These are phyloP conservation scores for Cornus florida DNA, from an alignment of 148 eudicot genomes.

Conservation along the genomic window DNA sequence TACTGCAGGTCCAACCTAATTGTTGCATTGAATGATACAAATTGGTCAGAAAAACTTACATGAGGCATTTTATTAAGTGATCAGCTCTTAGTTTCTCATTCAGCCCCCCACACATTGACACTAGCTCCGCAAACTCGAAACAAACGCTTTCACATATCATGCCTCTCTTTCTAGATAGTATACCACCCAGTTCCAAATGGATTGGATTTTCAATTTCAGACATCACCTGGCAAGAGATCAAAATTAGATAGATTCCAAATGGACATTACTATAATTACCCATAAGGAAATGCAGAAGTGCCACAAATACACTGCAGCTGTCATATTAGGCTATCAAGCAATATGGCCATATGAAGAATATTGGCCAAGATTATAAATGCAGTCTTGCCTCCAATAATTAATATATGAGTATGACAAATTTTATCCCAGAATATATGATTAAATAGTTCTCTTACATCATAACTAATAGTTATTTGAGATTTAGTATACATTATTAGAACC, in stretches of 20 bases:
- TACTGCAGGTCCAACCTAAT: background rate
- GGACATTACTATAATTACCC: background rate
- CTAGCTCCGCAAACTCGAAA: constrained; percentile 75
- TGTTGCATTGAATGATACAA: background rate
- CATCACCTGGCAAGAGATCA: constrained; percentile 42
- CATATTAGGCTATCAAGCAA: background rate
- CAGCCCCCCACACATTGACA: constrained; percentile 84
- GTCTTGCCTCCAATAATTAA: background rate
- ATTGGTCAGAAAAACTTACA: constrained; percentile 40
- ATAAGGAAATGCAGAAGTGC: background rate
- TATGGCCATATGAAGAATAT: background rate
- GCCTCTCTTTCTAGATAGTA: constrained; percentile 54
- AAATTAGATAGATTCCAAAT: background rate
- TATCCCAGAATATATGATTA: background rate
- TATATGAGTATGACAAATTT: background rate
- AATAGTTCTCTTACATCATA: background rate
- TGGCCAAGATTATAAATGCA: background rate
- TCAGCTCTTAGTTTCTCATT: constrained; percentile 72
- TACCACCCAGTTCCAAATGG: constrained; percentile 47
- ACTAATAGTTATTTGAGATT: background rate
- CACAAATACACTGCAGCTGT: background rate
- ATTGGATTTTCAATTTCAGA: constrained; percentile 79
- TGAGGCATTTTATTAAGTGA: constrained; percentile 50
- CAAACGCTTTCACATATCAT: constrained; percentile 68
- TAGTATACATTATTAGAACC: background rate